These are phyloP conservation scores for Termitomyces sp. DNA, from an alignment of 768 basidiomycete species.

Conservation along the genomic window DNA sequence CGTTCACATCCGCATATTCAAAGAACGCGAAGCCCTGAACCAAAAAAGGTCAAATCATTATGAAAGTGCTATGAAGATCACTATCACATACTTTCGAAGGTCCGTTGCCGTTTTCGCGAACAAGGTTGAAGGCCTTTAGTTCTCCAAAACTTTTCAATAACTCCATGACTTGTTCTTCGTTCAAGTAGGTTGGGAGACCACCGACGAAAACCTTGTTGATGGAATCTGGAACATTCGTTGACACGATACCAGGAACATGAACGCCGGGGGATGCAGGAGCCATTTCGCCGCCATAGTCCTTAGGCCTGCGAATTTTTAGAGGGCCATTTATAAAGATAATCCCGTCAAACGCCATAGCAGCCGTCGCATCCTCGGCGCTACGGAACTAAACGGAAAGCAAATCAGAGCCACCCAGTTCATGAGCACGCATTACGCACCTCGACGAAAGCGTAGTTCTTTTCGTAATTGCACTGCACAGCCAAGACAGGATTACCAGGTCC, in stretches of 20 bases:
- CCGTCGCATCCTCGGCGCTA: conserved; percentile 92
- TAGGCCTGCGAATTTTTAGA: conserved; percentile 96
- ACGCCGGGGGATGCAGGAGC: conserved; percentile 49
- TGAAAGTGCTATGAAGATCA: not conserved
- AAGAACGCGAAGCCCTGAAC: conserved; percentile 96
- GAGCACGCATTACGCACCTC: conserved; percentile 55
- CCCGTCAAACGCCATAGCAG: conserved; percentile 96
- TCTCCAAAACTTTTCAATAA: conserved; percentile 96
- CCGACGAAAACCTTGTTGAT: conserved; percentile 98
- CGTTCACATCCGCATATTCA: conserved; percentile 86
- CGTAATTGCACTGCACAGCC: conserved; percentile 94
- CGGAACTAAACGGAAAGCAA: conserved; percentile 69
- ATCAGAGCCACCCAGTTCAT: conserved; percentile 2
- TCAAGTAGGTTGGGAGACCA: conserved; percentile 91
- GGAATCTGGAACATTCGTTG: conserved; percentile 94
- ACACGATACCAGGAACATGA: conserved; percentile 94
- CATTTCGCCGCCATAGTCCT: conserved; percentile 88
- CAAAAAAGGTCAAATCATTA: conserved; percentile 4
- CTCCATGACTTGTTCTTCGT: conserved; percentile 99
- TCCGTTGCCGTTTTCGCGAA: conserved; percentile 89
- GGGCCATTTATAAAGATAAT: conserved; percentile 93
- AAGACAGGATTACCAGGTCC: conserved; percentile 87
- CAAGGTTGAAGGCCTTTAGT: conserved; percentile 95
- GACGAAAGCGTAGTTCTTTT: conserved; percentile 98
- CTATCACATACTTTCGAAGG: conserved; percentile 66